Conservation (phyloP, 495 filamentous ascomycete genomes). For the Annulohypoxylon nitens region DNA sequence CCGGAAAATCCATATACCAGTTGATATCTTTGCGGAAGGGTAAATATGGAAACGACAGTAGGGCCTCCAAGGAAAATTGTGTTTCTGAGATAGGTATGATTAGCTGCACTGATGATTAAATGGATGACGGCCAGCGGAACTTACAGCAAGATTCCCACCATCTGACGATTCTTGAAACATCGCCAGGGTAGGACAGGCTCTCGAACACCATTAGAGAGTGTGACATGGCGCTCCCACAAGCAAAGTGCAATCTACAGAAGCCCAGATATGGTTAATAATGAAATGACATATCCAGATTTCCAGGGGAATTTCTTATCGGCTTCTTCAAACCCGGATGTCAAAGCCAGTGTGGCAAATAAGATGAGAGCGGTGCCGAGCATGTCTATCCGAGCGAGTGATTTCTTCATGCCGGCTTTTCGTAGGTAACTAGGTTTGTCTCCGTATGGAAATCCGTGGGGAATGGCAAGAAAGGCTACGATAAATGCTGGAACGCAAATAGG, state of each 20-base stretch:
- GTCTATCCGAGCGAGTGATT: neutral
- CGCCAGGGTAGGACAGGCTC: neutral
- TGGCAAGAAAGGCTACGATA: neutral
- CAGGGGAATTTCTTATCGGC: neutral
- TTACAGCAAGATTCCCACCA: neutral
- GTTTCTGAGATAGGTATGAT: neutral
- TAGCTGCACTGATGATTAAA: neutral
- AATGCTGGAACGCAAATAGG: neutral
- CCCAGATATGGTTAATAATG: neutral
- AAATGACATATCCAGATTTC: constrained; percentile 8
- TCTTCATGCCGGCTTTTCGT: neutral
- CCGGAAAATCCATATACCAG: neutral
- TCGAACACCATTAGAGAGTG: neutral
- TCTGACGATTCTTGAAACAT: neutral
- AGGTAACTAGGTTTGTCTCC: neutral
- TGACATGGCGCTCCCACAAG: constrained; percentile 1
- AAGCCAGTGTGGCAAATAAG: neutral
- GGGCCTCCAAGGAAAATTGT: neutral
- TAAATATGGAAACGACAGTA: neutral
- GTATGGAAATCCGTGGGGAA: constrained; percentile 4
- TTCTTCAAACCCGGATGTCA: neutral
- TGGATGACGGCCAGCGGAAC: neutral
- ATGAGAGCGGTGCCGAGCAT: neutral
- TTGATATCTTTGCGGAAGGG: neutral
- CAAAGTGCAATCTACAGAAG: neutral